Percentiles rank a stretch among this genome's conserved stretches.
phyloP scores from a whole-genome alignment of 2,329 filamentous ascomycete species.

The Rutstroemia sp. region DNA sequence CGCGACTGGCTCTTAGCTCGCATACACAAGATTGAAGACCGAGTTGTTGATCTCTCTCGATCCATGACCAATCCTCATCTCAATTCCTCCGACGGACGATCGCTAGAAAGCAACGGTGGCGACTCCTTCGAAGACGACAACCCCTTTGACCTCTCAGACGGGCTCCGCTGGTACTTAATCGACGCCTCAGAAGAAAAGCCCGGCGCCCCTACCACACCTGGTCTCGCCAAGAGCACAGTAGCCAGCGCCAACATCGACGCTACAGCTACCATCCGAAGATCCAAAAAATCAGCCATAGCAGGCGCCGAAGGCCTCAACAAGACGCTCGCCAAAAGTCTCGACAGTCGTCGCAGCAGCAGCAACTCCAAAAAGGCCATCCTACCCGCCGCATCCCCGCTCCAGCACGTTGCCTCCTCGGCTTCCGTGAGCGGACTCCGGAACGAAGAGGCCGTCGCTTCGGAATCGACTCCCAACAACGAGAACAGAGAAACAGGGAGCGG shows the following conservation, averaged over 20 bases:
- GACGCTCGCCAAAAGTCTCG: conserved; percentile 78
- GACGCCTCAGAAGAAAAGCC: conserved; percentile 92
- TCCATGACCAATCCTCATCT: conserved; percentile 41
- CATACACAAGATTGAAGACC: conserved; percentile 84
- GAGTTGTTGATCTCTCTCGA: conserved; percentile 85
- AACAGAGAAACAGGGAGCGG: background rate
- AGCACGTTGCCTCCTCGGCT: conserved; percentile 18
- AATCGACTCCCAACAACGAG: background rate
- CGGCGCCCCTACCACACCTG: conserved; percentile 84
- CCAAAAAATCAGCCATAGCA: conserved; percentile 34
- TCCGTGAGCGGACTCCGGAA: conserved; percentile 21
- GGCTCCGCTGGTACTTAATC: conserved; percentile 90
- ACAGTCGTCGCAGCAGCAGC: conserved; percentile 83
- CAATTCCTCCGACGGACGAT: conserved; percentile 33
- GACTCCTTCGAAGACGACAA: conserved; percentile 77
- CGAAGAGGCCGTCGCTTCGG: background rate
- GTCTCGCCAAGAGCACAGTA: conserved; percentile 85
- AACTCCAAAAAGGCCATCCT: conserved; percentile 70
- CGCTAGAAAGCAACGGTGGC: conserved; percentile 44
- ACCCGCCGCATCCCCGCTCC: conserved; percentile 13
- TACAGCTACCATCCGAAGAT: conserved; percentile 59
- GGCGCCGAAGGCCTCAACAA: conserved; percentile 68
- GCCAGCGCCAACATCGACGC: conserved; percentile 83
- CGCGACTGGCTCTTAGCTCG: conserved; percentile 96
- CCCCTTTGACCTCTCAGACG: conserved; percentile 92